These are phyloP conservation scores for Bisporella sp. DNA, from an alignment of 2,329 filamentous ascomycete genomes.

Conservation along the genomic window DNA sequence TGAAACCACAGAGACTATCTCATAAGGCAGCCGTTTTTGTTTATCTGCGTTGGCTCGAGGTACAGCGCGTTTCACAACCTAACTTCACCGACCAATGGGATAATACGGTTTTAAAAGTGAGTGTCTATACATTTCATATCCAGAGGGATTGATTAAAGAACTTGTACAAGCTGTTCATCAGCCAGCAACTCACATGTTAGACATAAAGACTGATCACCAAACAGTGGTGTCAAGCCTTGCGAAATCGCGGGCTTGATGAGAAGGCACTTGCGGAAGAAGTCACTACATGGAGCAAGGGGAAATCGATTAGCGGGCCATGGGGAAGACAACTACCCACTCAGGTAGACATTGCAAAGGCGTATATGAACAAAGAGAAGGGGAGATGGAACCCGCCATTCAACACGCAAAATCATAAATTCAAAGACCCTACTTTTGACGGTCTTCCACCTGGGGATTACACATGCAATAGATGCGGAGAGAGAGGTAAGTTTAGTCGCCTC, in stretches of 20 bases:
- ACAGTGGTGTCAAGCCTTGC: constrained; percentile 16
- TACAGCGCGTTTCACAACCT: constrained; percentile 13
- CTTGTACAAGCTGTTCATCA: too few species aligned
- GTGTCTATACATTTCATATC: not conserved
- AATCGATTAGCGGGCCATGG: not conserved
- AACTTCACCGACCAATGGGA: constrained; percentile 14
- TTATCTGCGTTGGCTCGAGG: constrained; percentile 22
- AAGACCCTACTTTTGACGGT: constrained; percentile 3
- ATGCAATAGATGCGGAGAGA: constrained; percentile 20
- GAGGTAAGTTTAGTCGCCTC: constrained; percentile 11
- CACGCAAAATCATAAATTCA: not conserved
- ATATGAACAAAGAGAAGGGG: not conserved
- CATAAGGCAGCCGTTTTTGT: constrained; percentile 7
- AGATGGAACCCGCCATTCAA: not conserved
- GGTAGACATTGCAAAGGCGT: constrained; percentile 9
- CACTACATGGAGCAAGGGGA: constrained; percentile 12
- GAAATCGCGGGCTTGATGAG: constrained; percentile 9
- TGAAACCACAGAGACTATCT: constrained; percentile 3
- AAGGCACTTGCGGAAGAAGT: constrained; percentile 11
- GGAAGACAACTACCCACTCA: constrained; percentile 2
- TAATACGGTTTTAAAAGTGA: constrained; percentile 14
- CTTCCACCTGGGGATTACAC: constrained; percentile 15
- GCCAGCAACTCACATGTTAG: too few species aligned
- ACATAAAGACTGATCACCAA: not conserved
- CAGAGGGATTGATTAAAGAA: too few species aligned